Evolutionary conservation across 192 early-diverging fungal species (phyloP).

Genomic region (Phycomyces blakesleeanus): DNA sequence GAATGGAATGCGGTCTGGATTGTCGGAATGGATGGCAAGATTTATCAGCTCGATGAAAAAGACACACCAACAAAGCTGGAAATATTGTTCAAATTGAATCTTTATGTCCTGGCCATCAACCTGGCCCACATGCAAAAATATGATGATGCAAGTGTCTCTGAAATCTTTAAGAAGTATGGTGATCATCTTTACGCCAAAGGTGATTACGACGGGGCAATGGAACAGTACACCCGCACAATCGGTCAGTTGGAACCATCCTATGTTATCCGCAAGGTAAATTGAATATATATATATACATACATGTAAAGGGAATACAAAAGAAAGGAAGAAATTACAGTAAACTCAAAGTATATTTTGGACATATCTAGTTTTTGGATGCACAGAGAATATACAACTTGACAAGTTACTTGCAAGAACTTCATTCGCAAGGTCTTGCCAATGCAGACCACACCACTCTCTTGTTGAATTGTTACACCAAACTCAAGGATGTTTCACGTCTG

Average conservation of each 20-base stretch:
- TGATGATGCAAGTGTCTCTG: constrained; percentile 78
- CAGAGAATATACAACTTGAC: constrained; percentile 90
- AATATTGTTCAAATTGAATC: constrained; percentile 83
- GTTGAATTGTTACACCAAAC: constrained; percentile 96
- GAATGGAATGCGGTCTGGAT: constrained; percentile 94
- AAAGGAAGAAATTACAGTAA: too few relatives aligned
- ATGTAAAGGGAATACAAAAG: too few relatives aligned
- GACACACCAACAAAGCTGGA: constrained; percentile 85
- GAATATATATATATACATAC: too few relatives aligned
- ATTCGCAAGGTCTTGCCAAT: constrained; percentile 82
- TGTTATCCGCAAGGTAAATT: constrained; percentile 79
- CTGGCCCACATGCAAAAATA: constrained; percentile 78
- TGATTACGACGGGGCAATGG: constrained; percentile 89
- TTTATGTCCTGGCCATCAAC: constrained; percentile 86
- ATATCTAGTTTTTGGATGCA: constrained; percentile 79
- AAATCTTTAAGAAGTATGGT: constrained; percentile 91
- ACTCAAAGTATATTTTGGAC: not conserved
- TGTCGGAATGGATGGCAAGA: constrained; percentile 71
- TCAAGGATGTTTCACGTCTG: constrained; percentile 80
- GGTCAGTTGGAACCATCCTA: constrained; percentile 93
- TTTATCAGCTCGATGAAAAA: constrained; percentile 83
- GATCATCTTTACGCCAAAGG: constrained; percentile 71
- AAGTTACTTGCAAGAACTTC: constrained; percentile 85
- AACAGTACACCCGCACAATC: constrained; percentile 89
- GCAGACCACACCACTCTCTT: constrained; percentile 94